These are phyloP conservation scores for Cadophora sp. DNA, from an alignment of 2,329 filamentous ascomycete genomes.

Conservation along the genomic window DNA sequence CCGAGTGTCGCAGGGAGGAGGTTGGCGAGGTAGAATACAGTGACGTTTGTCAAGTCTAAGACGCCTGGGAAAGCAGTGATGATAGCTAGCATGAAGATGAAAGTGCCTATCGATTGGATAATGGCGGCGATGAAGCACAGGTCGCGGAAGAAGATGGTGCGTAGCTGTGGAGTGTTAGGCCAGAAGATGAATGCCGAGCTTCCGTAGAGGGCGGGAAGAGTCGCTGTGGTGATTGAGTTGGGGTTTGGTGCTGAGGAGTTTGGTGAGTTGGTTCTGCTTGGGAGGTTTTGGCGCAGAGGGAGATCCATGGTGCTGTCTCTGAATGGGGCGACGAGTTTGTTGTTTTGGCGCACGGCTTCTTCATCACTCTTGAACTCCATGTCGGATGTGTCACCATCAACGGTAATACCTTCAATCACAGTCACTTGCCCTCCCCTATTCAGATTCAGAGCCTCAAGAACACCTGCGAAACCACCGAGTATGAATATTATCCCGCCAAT, in stretches of 20 bases:
- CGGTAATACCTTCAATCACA: slow-evolving; percentile 22
- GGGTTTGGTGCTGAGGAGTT: slow-evolving; percentile 13
- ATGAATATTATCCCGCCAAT: slow-evolving; percentile 34
- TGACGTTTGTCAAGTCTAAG: slow-evolving; percentile 28
- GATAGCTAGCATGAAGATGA: slow-evolving; percentile 33
- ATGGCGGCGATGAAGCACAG: slow-evolving; percentile 26
- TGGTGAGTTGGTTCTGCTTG: slow-evolving; percentile 20
- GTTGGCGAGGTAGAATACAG: slow-evolving; percentile 26
- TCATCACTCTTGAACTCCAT: background rate
- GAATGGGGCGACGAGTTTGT: slow-evolving; percentile 1
- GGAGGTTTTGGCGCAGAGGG: slow-evolving; percentile 2
- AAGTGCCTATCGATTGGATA: slow-evolving; percentile 33
- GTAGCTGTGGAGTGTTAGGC: slow-evolving; percentile 27
- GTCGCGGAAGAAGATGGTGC: slow-evolving; percentile 25
- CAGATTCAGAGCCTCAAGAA: slow-evolving; percentile 36
- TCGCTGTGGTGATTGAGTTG: slow-evolving; percentile 5
- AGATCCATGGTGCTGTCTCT: slow-evolving; percentile 10
- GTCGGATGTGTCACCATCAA: slow-evolving; percentile 5
- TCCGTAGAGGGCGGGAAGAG: slow-evolving; percentile 29
- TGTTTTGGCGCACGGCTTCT: slow-evolving; percentile 8
- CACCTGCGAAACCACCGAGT: slow-evolving; percentile 31
- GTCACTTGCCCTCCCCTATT: slow-evolving; percentile 28
- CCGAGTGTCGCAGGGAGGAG: slow-evolving; percentile 36
- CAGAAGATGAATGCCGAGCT: slow-evolving; percentile 31
- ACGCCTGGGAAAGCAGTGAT: slow-evolving; percentile 34